Base-by-base conservation (phyloP, 1,139 yeast species). In the Pneumocystis canis region DNA sequence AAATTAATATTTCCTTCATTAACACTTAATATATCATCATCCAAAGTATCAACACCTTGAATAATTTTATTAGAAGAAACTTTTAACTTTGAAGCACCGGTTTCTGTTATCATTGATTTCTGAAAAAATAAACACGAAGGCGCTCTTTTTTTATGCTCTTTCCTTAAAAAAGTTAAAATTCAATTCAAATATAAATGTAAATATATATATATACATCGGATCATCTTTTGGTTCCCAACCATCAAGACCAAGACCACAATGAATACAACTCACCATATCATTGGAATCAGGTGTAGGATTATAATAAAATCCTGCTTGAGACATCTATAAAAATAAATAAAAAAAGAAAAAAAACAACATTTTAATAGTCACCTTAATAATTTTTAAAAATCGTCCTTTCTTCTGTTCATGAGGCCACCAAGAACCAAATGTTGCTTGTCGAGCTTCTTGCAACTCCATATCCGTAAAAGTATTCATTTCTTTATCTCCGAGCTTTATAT, bases 151-250 rank as follows among this genome's bases (percentile, higher is more conserved):
- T 70, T 70, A 62, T 74, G 76, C 65, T 73, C 76, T 59, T 60
- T 58, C 63, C 18, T 31, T 56, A 30, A 56, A 60, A 20, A 47
- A 7, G 25, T 47, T 35, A 53, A 32, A 31, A 33, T 53, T 3
- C 14, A 11, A 31, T 5, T n/a, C n/a, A n/a, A n/a, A n/a, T n/a
- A n/a, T n/a, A 16, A 30, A n/a, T 1, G 2, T 1, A 47, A 18
- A 69, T 84, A 88, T 63, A 81, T 87, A 3, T 68, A 72, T 35
- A 79, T 66, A 0, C 54, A 47, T 47, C 25, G 94, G 94, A 65
- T 80, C 83, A 72, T 88, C 95, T 2, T 76, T 77, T 0, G 74
- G 72, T 66, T 82, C 88, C 95, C 95, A 88, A 3, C 83, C 84
- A 67, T 84, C 88, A 28, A 88, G 75, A 0, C 84, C 77, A 25